These are phyloP conservation scores for Suillus placidus DNA, from an alignment of 768 basidiomycete genomes.

Conservation along the genomic window DNA sequence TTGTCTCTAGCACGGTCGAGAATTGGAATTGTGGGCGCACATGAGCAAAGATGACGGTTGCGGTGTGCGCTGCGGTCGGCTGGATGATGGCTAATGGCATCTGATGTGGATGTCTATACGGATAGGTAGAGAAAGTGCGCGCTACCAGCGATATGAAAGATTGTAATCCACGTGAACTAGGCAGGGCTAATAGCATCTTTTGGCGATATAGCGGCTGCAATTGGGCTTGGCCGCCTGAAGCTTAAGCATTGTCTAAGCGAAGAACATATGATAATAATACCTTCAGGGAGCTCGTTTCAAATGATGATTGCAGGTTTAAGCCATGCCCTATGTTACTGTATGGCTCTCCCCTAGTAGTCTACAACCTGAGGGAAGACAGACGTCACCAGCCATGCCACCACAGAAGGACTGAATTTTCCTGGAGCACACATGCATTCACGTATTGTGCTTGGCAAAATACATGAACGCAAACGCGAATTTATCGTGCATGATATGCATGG, in stretches of 20 bases:
- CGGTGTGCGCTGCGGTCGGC: conserved; percentile 11
- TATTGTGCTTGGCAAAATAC: not conserved
- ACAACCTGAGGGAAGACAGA: not conserved
- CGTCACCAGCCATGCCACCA: not conserved
- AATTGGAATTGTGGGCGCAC: conserved; percentile 16
- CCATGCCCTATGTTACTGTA: not conserved
- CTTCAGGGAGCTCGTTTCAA: not conserved
- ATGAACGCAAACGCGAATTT: not conserved
- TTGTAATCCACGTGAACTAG: conserved; percentile 3
- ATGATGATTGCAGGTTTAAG: not conserved
- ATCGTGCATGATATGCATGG: not conserved
- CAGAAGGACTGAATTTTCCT: not conserved
- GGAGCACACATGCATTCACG: not conserved
- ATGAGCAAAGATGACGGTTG: conserved; percentile 14
- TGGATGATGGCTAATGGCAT: conserved; percentile 6
- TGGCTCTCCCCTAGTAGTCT: not conserved
- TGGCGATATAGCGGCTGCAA: not conserved
- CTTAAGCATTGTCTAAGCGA: not conserved
- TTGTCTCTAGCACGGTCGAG: not conserved
- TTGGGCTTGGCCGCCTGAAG: not conserved
- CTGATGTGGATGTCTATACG: not conserved
- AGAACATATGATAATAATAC: not conserved
- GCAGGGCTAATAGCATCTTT: not conserved
- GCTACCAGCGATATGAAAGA: not conserved
- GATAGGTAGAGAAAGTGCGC: not conserved